These are phyloP conservation scores for Blastocystis sp. DNA, from an alignment of 352 stramenopile species.

Conservation along the genomic window DNA sequence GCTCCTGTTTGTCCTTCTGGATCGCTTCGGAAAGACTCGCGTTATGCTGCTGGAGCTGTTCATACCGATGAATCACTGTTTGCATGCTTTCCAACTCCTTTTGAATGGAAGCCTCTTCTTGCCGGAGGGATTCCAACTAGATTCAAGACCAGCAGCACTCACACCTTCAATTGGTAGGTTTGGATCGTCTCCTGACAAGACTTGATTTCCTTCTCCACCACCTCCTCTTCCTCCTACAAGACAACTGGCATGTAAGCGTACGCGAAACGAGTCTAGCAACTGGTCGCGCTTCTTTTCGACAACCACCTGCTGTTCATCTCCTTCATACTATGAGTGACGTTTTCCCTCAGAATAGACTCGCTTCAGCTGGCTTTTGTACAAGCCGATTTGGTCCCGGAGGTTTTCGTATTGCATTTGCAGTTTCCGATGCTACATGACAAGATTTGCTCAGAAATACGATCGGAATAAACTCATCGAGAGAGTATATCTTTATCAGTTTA, in stretches of 20 bases:
- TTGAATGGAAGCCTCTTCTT: neutral
- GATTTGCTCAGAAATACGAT: neutral
- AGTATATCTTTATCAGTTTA: neutral
- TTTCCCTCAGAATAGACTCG: neutral
- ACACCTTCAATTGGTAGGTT: neutral
- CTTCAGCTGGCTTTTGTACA: neutral
- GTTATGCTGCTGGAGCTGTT: neutral
- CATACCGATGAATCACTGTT: neutral
- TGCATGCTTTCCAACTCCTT: neutral
- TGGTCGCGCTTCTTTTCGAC: neutral
- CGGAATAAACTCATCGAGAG: neutral
- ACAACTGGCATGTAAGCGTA: neutral
- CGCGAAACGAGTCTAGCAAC: neutral
- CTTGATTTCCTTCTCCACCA: neutral
- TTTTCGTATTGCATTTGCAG: neutral
- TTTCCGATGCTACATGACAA: neutral
- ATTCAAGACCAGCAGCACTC: neutral
- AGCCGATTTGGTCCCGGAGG: neutral
- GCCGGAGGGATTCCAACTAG: neutral
- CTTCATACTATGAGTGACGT: neutral
- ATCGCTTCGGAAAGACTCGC: neutral
- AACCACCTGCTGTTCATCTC: neutral
- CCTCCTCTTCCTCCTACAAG: conserved; percentile 1
- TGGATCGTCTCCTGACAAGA: neutral
- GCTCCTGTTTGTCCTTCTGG: neutral